A percentile compares a stretch with the other conserved stretches of the same genome.
These are phyloP conservation scores for Carex pumila DNA, from an alignment of 176 grass and related monocot species.

Conservation along the genomic window DNA sequence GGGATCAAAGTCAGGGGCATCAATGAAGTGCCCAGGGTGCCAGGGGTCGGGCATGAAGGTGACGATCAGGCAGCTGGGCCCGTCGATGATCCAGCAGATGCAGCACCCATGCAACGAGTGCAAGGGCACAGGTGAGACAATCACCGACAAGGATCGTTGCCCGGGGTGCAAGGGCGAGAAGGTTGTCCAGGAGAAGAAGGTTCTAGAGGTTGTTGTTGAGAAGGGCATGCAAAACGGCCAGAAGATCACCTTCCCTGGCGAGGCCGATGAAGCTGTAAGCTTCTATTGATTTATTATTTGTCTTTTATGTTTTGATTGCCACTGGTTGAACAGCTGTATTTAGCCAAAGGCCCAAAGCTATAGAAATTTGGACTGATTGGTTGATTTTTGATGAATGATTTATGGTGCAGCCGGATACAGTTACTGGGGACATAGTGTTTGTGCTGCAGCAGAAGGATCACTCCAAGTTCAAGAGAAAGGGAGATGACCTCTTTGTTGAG, in stretches of 20 bases:
- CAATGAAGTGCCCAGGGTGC: conserved; percentile 87
- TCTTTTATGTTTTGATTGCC: background rate
- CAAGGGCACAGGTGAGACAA: conserved; percentile 87
- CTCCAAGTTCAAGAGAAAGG: conserved; percentile 90
- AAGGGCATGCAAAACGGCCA: conserved; percentile 95
- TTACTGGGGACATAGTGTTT: conserved; percentile 91
- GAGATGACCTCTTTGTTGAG: conserved; percentile 91
- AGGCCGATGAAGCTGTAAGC: conserved; percentile 93
- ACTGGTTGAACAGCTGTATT: background rate
- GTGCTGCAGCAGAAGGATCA: conserved; percentile 89
- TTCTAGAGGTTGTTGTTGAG: conserved; percentile 84
- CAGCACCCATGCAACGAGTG: conserved; percentile 95
- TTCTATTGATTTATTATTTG: background rate
- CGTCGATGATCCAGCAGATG: conserved; percentile 98
- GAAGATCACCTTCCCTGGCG: conserved; percentile 97
- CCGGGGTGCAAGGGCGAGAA: conserved; percentile 90
- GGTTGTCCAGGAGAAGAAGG: conserved; percentile 92
- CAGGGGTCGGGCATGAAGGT: conserved; percentile 97
- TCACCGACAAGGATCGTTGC: conserved; percentile 89
- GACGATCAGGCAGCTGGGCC: conserved; percentile 81
- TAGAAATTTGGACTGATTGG: background rate
- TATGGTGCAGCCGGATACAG: conserved; percentile 72
- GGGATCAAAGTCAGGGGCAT: conserved; percentile 92
- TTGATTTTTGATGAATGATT: background rate
- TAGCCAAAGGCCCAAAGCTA: conserved; percentile 9